Evolutionary conservation across 2,329 filamentous ascomycete genomes (phyloP).

Genomic region (Cylindrodendrum hubeiense): DNA sequence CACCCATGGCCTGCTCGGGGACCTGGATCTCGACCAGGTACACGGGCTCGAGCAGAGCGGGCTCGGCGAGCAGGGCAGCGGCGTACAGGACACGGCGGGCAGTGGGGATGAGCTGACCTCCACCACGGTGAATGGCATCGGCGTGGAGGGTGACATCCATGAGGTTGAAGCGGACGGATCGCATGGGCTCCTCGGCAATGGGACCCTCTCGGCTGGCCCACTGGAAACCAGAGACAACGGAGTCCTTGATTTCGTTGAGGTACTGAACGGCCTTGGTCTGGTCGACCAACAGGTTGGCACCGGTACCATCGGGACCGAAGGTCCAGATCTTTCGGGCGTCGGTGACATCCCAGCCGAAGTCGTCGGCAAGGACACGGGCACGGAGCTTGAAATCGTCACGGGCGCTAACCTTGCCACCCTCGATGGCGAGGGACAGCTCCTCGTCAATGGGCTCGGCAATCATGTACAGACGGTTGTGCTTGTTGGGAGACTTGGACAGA

Average conservation of each 20-base stretch:
- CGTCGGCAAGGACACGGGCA: slow-evolving; percentile 95
- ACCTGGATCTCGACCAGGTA: slow-evolving; percentile 99
- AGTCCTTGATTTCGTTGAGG: slow-evolving; percentile 99
- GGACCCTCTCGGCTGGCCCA: slow-evolving; percentile 99
- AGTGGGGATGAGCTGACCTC: slow-evolving; percentile 98
- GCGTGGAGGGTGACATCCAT: slow-evolving; percentile 99
- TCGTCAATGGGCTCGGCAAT: slow-evolving; percentile 90
- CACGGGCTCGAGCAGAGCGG: slow-evolving; percentile 94
- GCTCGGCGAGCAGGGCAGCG: slow-evolving; percentile 89
- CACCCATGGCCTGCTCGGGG: slow-evolving; percentile 98
- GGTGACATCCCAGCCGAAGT: slow-evolving; percentile 99
- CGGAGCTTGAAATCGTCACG: slow-evolving; percentile 99
- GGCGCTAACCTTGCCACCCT: slow-evolving; percentile 89
- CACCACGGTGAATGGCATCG: slow-evolving; percentile 99
- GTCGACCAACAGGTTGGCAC: slow-evolving; percentile 98
- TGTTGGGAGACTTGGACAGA: slow-evolving; percentile 99
- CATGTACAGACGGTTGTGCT: slow-evolving; percentile 99
- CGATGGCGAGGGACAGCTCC: slow-evolving; percentile 92
- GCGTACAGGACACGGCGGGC: slow-evolving; percentile 98
- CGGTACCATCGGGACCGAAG: slow-evolving; percentile 97
- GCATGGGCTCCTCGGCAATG: slow-evolving; percentile 98
- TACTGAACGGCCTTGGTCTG: slow-evolving; percentile 99
- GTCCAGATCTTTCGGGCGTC: slow-evolving; percentile 99
- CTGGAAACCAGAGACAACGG: slow-evolving; percentile 99
- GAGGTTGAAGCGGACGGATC: slow-evolving; percentile 97